Percentiles rank a stretch among this genome's conserved stretches.
Evolutionary conservation across 148 eudicot species (phyloP).

Genomic region (Amaranthus hypochondriacus): DNA sequence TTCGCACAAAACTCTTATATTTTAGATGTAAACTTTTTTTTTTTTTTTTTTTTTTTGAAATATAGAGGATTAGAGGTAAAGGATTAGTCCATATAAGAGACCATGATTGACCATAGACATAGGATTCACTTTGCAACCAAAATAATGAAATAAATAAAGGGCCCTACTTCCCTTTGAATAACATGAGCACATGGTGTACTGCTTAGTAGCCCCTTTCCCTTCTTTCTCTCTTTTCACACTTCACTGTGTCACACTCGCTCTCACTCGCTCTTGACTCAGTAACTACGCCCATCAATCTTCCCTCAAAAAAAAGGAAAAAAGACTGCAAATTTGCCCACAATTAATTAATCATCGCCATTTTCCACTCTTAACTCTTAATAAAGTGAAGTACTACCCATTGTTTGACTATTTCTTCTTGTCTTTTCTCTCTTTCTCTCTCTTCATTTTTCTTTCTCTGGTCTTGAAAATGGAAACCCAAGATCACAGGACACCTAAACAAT

Average conservation of each 20-base stretch:
- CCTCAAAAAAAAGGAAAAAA: constrained; percentile 2
- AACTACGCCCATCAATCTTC: neutral
- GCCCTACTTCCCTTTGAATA: constrained; percentile 1
- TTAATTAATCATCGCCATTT: neutral
- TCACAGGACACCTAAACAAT: constrained; percentile 25
- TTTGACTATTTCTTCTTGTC: neutral
- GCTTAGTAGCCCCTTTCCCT: neutral
- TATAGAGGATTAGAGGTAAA: too few relatives aligned
- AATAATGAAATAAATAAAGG: neutral
- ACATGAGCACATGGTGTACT: constrained; percentile 18
- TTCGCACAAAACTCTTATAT: too few relatives aligned
- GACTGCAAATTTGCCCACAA: neutral
- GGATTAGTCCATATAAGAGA: too few relatives aligned
- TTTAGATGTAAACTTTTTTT: too few relatives aligned
- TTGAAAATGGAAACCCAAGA: constrained; percentile 37
- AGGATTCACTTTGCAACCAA: neutral
- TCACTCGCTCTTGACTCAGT: constrained; percentile 5
- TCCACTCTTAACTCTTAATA: too few relatives aligned
- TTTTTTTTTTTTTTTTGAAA: too few relatives aligned
- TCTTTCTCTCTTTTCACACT: neutral
- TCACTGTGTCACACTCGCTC: neutral
- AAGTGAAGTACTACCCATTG: too few relatives aligned
- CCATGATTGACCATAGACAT: neutral
- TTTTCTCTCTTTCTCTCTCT: neutral
- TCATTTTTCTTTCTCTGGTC: constrained; percentile 5